Evolutionary conservation across 768 basidiomycete species (phyloP), one percentile per base, ranked within the genome.

Genomic region (Calvatia gigantea): DNA sequence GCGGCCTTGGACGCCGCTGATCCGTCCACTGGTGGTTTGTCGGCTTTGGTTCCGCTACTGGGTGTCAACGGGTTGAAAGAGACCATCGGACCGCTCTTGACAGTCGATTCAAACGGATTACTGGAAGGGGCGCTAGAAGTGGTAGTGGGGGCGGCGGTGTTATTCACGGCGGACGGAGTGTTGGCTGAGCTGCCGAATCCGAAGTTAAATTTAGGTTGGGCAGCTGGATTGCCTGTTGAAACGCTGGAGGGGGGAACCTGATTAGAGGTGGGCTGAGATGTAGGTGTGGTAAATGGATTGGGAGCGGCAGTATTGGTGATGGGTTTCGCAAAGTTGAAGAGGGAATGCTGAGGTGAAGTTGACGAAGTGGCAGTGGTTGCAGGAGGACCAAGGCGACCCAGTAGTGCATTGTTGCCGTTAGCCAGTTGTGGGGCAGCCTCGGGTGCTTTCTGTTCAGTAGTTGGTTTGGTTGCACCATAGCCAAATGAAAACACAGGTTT

Each of bases 151-250:
- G 61, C 32, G 21, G 42, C 32, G 23, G 51, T 35, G 3, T 39
- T 17, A 28, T 37, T 55, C 35, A 51, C 49, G 15, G 58, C 19
- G 17, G 62, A 44, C 2, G 39, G 17, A 15, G 25, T 17, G 35
- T 29, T 39, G 27, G 54, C 17, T 19, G 54, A 21, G 19, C 23
- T 28, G n/a, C 45, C 12, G 32, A 47, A 56, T n/a, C 70, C 72
- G 58, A 79, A 73, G 59, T 58, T 71, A 59, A 77, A 79, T 56
- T 73, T 75, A 5, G 68, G 63, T 3, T 69, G 63, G 6, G 62
- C 33, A 23, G 62, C 51, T 6, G 65, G 69, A 53, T 68, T 65
- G 27, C 57, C 39, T 44, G 64, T 57, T 32, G 55, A 52, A 14
- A 64, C 33, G 6, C 61, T 41, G 28, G 65, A 29, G 7, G 64